Evolutionary conservation across 2,329 filamentous ascomycete genomes (phyloP), one percentile per base, ranked within the genome.

Genomic region (Colletotrichum sp.): DNA sequence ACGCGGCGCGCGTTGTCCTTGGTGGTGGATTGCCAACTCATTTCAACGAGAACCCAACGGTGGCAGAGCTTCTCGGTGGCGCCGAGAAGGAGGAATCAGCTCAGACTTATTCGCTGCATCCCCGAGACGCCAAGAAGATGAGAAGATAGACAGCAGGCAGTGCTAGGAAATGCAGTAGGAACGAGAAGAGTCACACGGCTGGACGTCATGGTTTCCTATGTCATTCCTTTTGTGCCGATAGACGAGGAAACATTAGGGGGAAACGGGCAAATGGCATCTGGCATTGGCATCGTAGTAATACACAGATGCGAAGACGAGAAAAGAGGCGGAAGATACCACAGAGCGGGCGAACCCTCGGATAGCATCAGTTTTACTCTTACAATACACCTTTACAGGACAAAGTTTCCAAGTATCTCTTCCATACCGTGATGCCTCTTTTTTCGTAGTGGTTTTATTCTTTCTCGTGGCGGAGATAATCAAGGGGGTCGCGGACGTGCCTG

Each of bases 1-100:
- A 87, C 61, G 84, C 88, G 79, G 84, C 91, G 72, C 88, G 87
- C 79, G 82, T 82, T 6, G 75, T 91, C 2, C 86, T 91, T 62
- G 86, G 87, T 18, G 85, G 86, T 30, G 89, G 89, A 2, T 81
- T 88, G 30, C 79, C 80, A 1, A 80, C 78, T 6, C 87, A 88
- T 74, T 87, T 85, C 74, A 66, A 81, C 69, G 81, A 83, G 43
- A 88, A 88, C 70, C 84, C 84, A 1, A 78, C 82, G 8, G 81
- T 88, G 8, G 77, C 80, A 71, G 83, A 85, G 25, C 78, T 86
- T 36, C 77, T 87, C 9, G 80, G 80, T 65, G 78, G 78, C 10
- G 82, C 82, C 2, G 80, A 81, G 27, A 82, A 82, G 25, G 81
- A 85, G 76, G 80, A 76, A 18, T 8, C 70, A 18, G 76, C 64